phyloP scores from a whole-genome alignment of 345 rosid genomes.

The Mangifera indica region DNA sequence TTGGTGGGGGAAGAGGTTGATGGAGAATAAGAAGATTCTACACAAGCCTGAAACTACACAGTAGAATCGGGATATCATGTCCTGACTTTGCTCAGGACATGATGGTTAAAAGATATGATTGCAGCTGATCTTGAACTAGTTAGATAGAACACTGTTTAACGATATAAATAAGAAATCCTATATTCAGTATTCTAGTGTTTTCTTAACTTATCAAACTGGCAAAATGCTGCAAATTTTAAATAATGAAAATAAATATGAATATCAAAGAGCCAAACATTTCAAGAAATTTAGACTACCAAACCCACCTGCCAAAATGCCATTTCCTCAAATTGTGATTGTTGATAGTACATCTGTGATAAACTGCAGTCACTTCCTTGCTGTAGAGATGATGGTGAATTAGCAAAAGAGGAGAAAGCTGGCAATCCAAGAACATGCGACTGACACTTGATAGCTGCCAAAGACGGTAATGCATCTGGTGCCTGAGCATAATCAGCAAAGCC shows the following conservation, averaged over 20 bases:
- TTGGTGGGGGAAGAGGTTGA: too few relatives aligned
- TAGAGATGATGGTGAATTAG: constrained; percentile 1
- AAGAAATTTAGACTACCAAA: neutral
- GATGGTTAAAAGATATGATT: too few relatives aligned
- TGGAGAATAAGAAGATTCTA: too few relatives aligned
- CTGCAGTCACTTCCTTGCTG: constrained; percentile 3
- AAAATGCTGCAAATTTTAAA: too few relatives aligned
- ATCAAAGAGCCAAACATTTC: constrained; percentile 9
- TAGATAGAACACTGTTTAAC: neutral
- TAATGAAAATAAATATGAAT: neutral
- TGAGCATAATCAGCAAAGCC: constrained; percentile 3
- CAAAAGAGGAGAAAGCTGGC: neutral
- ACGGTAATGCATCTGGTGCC: neutral
- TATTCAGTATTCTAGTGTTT: neutral
- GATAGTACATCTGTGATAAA: neutral
- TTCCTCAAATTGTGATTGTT: constrained; percentile 4
- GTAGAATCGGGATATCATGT: too few relatives aligned
- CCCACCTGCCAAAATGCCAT: constrained; percentile 15
- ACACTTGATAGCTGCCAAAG: constrained; percentile 4
- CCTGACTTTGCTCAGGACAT: too few relatives aligned
- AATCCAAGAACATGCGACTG: neutral
- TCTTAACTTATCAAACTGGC: neutral
- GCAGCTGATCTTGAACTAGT: neutral
- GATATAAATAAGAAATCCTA: neutral
- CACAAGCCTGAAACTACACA: too few relatives aligned